Base-by-base conservation (phyloP, 2,329 filamentous ascomycete species). In the Pezicula rhizophila region DNA sequence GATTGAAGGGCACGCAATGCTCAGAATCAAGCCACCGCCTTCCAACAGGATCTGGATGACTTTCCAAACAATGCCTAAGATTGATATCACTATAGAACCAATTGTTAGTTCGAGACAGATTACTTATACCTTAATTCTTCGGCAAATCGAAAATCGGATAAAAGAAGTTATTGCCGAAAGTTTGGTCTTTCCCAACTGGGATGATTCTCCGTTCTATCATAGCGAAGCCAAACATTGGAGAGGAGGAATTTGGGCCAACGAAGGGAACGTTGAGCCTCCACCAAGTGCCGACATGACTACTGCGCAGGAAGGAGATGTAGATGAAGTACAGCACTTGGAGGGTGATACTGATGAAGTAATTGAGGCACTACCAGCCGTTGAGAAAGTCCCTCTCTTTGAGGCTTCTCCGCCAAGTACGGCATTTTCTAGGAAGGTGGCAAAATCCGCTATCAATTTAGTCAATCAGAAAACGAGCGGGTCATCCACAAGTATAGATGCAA, bases 21-120 rank as follows among this genome's bases (percentile, higher is more conserved):
- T 96, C 60, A 87, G 89, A 61, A 84, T 97, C 66, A 99, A 99
- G 66, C 89, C 93, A 6, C 89, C 92, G 14, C 93, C 93, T 1
- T 96, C 90, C 67, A 99, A 99, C 65, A 82, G 93, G 37, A 67
- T 96, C n/a, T 99, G 93, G 93, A 81, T 97, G 57, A 85, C 90
- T 1, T 99, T 99, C 63, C 88, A 95, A 64, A 82, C 82, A n/a
- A 88, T 90, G 76, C 93, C 93, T 15, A 91, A 92, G 63, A 86
- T 99, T 72, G 90, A 95, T 53, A 84, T 96, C 76, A 82, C 82
- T n/a, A 89, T 97, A 39, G 90, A 97, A 65, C 93, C 93, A 3
- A 91, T 99, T 57, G 90, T 99, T 45, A 96, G 91, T 70, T 87
- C 90, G 12, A 82, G 92, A 50, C 92, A 97, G 65, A 96, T 99